phyloP scores from a whole-genome alignment of 2,329 filamentous ascomycete genomes.

The Fusarium coicis region DNA sequence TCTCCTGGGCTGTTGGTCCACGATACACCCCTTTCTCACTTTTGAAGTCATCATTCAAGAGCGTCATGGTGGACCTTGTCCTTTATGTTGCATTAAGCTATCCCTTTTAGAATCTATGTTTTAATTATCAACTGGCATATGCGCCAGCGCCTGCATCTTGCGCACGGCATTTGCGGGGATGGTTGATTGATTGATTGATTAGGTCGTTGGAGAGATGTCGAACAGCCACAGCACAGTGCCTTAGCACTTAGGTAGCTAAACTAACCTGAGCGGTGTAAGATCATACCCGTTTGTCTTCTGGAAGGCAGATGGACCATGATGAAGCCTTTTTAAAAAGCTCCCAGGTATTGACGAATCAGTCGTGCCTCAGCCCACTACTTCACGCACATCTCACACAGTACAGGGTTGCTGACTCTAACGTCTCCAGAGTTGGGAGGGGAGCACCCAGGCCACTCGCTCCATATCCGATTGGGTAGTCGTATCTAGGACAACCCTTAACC shows the following conservation, averaged over 20 bases:
- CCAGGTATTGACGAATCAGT: constrained; percentile 28
- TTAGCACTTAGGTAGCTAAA: background rate
- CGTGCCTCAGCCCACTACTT: constrained; percentile 30
- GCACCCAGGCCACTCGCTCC: constrained; percentile 22
- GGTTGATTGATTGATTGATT: background rate
- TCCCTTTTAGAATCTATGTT: background rate
- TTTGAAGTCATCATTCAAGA: constrained; percentile 5
- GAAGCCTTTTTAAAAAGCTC: constrained; percentile 6
- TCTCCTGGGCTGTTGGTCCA: background rate
- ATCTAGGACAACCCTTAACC: constrained; percentile 40
- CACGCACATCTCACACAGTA: constrained; percentile 37
- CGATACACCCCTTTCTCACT: constrained; percentile 25
- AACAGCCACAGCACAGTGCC: constrained; percentile 2
- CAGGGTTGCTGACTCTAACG: constrained; percentile 30
- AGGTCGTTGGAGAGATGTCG: background rate
- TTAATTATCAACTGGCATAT: constrained; percentile 30
- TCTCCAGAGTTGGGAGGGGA: constrained; percentile 24
- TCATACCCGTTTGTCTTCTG: constrained; percentile 10
- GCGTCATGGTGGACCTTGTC: constrained; percentile 34
- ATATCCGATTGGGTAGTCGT: constrained; percentile 42
- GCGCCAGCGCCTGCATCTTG: constrained; percentile 17
- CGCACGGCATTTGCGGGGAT: constrained; percentile 14
- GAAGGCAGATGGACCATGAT: constrained; percentile 24
- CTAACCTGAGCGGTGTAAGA: constrained; percentile 15
- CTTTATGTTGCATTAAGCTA: background rate